Evolutionary conservation across 768 basidiomycete species (phyloP), one percentile per base, ranked within the genome.

Genomic region (Suillus decipiens): DNA sequence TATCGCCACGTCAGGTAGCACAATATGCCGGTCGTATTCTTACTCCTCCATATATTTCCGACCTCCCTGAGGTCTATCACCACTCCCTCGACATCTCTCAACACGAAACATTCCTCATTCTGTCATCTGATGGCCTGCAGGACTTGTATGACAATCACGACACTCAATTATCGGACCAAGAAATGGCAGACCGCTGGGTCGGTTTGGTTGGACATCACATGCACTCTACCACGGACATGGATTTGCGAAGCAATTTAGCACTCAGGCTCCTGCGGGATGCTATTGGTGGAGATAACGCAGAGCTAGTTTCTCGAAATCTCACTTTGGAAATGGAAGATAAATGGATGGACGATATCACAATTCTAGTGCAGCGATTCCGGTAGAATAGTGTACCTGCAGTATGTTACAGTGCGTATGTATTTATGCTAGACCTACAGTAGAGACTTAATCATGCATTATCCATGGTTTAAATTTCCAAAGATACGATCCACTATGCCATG

Each of bases 301-400:
- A 74, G 19, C 70, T 75, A 6, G 77, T 75, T 14, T 83, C 82
- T n/a, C 75, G 76, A 64, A 78, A 76, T 50, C 60, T 83, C 37
- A 84, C 82, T 9, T 72, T 83, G 50, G 83, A 83, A 71, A 82
- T 82, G 77, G 79, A 79, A 61, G 81, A 80, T 43, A 76, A 76
- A 61, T 83, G 81, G 82, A 78, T 83, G 71, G 83, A 83, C 64
- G 82, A 83, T 63, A 76, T 80, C 22, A 83, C 82, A 9, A 73
- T 83, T 31, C 62, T 83, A 24, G 77, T 84, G 56, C 81, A 81
- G 61, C 74, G 74, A 59, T 69, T 79, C 22, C 75, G 53, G 60
- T 42, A 47, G 48, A 37, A 19, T 41, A 45, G 55, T 28, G 17
- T 33, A 53, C 51, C 24, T 59, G 19, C 41, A 61, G 36, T 61